Base-by-base conservation (phyloP, 2,329 filamentous ascomycete species). In the Nigrospora oryzae region DNA sequence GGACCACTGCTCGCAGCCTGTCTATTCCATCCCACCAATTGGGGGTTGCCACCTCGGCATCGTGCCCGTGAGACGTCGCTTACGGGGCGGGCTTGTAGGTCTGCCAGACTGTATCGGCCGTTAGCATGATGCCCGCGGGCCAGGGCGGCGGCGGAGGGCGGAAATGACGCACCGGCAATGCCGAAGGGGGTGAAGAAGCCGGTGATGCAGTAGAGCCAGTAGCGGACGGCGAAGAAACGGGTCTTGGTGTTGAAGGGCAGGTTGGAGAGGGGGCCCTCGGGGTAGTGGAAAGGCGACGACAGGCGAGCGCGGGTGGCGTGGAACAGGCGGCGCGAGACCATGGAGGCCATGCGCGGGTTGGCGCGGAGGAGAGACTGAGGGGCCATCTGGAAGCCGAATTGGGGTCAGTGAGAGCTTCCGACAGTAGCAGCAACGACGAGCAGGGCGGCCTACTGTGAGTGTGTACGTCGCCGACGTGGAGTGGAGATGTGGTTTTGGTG, bases 211-310 rank as follows among this genome's bases (percentile, higher is more conserved):
- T 86, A 93, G 52, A 65, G 64, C 85, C 89, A 94, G 83, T 86
- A 98, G 70, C 84, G 78, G 57, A 88, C 51, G 55, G 74, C 79
- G 67, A 98, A 98, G 73, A 77, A 86, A 72, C 83, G 87, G 65
- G 83, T 91, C 73, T 88, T 77, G 56, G 93, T 86, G 79, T 98
- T 95, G 83, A 98, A 98, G 56, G 93, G 93, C 55, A 98, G 72
- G 80, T 96, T 97, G 76, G 79, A 84, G 71, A 89, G 86, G 63
- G 91, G 87, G 54, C 91, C 93, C 76, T 97, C 91, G 59, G 91
- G 85, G 77, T 98, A 98, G 79, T 98, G 93, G 84, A 95, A 96
- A 53, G 90, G 90, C 66, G 88, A 94, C 60, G 77, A 80, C 66
- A 95, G 73, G 68, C 87, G 89, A 65, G 85, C 71, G 63, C 88